phyloP scores from a whole-genome alignment of 768 basidiomycete genomes.

The Phlebiopsis gigantea region DNA sequence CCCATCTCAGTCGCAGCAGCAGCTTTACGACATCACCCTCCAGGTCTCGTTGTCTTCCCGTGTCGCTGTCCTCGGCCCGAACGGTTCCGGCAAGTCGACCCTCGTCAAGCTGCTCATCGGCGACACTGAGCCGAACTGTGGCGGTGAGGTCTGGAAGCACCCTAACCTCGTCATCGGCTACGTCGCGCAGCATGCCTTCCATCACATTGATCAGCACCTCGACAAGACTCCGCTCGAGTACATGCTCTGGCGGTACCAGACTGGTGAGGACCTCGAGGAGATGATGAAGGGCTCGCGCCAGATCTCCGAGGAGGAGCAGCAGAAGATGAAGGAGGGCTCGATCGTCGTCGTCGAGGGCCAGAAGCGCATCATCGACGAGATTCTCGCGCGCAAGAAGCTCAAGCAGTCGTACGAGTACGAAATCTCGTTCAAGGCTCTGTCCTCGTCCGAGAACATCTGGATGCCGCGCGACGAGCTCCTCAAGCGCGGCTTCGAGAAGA shows the following conservation, averaged over 20 bases:
- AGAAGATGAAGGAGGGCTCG: constrained; percentile 97
- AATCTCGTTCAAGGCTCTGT: constrained; percentile 90
- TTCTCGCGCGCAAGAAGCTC: constrained; percentile 88
- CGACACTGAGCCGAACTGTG: constrained; percentile 94
- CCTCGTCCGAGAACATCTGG: constrained; percentile 98
- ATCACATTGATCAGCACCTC: constrained; percentile 97
- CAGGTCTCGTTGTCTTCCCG: constrained; percentile 98
- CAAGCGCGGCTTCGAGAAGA: constrained; percentile 99
- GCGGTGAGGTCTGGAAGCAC: constrained; percentile 98
- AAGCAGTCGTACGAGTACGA: constrained; percentile 99
- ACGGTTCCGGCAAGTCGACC: constrained; percentile 98
- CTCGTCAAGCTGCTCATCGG: constrained; percentile 96
- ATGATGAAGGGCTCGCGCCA: constrained; percentile 86
- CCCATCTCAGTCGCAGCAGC: constrained; percentile 78
- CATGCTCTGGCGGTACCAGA: constrained; percentile 99
- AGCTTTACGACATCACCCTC: constrained; percentile 90
- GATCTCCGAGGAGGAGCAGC: constrained; percentile 79
- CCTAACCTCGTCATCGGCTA: constrained; percentile 99
- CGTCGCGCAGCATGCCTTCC: constrained; percentile 99
- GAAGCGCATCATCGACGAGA: constrained; percentile 94
- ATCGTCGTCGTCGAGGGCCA: constrained; percentile 85
- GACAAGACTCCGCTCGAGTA: constrained; percentile 99
- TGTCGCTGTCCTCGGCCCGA: constrained; percentile 96
- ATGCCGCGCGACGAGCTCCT: constrained; percentile 92
- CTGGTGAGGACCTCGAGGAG: constrained; percentile 97